Evolutionary conservation across 176 grass and related monocot species (phyloP), one percentile per base, ranked within the genome.

Genomic region (Phragmites australis): DNA sequence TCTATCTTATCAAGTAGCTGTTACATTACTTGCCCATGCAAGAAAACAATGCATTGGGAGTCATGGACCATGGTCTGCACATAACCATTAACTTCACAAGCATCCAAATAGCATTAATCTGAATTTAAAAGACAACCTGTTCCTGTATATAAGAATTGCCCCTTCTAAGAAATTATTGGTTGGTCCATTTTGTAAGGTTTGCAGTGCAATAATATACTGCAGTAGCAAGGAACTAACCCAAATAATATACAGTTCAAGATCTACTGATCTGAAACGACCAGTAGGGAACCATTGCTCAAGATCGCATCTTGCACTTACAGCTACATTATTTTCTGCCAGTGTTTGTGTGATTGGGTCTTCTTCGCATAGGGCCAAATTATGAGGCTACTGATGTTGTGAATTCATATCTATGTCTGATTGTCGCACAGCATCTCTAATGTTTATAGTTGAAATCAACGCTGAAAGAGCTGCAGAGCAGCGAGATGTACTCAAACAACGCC

Each of bases 361-460:
- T 67, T 52, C 62, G 57, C 48, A 26, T 47, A 47, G 5, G 12
- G 29, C 18, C 23, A 27, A 63, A 64, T 15, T 48, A 23, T 29
- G 22, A 23, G 31, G 43, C 6, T 41, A 31, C 41, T 17, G 42
- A 56, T 46, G 57, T 29, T 75, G 25, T 68, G 22, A 52, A 72
- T 53, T 25, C 10, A 6, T 65, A 53, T 53, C 1, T 60, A 17
- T 67, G 63, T 48, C 40, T 67, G 65, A 76, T 43, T 77, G 64
- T 70, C 46, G 23, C 9, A 40, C 31, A 30, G 16, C 69, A 65
- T 68, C 59, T 67, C 12, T 66, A 65, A 78, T 56, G n/a, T 34
- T 87, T 89, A 74, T 89, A 92, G 86, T 79, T 89, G 42, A 94
- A 93, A 80, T 91, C 77, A 51, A 76, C 73, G 19, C 74, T 94